phyloP scores from a whole-genome alignment of 139 green algal species.

The Chlorella vulgaris region DNA sequence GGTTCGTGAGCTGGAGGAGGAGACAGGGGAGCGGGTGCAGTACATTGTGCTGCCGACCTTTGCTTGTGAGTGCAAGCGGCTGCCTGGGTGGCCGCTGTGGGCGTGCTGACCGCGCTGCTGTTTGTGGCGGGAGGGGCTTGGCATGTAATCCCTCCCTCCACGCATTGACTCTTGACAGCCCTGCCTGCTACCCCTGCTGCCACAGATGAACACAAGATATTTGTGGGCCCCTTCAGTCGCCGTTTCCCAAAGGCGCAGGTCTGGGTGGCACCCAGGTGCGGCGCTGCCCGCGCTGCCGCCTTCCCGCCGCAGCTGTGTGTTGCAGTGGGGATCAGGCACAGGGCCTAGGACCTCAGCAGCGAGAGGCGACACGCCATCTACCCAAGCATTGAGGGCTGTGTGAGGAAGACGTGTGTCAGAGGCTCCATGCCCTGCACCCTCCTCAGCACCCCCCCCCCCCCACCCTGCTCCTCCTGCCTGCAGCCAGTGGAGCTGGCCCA shows the following conservation, averaged over 20 bases:
- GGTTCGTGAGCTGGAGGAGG: slow-evolving; percentile 72
- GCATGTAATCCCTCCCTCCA: too few species aligned
- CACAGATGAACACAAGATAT: slow-evolving; percentile 55
- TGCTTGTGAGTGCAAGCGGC: slow-evolving; percentile 46
- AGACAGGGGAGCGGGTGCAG: slow-evolving; percentile 77
- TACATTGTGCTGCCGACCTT: slow-evolving; percentile 89
- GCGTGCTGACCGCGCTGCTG: too few species aligned
- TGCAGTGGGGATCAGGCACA: too few species aligned
- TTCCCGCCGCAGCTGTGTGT: too few species aligned
- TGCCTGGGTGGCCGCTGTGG: not conserved
- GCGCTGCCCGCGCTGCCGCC: not conserved
- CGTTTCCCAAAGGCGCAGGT: slow-evolving; percentile 85
- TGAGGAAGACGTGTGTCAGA: too few species aligned
- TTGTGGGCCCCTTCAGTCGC: slow-evolving; percentile 82
- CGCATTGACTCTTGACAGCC: too few species aligned
- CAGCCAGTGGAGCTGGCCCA: slow-evolving; percentile 84
- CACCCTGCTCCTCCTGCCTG: not conserved
- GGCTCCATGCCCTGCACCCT: too few species aligned
- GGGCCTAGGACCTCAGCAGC: too few species aligned
- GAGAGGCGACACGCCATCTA: too few species aligned
- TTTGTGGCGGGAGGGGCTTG: too few species aligned
- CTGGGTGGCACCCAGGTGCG: slow-evolving; percentile 51
- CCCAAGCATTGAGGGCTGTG: too few species aligned
- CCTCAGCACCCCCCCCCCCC: not conserved
- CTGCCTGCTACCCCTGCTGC: too few species aligned